Evolutionary conservation across 345 rosid genomes (phyloP).

Genomic region (Garcia nutans): DNA sequence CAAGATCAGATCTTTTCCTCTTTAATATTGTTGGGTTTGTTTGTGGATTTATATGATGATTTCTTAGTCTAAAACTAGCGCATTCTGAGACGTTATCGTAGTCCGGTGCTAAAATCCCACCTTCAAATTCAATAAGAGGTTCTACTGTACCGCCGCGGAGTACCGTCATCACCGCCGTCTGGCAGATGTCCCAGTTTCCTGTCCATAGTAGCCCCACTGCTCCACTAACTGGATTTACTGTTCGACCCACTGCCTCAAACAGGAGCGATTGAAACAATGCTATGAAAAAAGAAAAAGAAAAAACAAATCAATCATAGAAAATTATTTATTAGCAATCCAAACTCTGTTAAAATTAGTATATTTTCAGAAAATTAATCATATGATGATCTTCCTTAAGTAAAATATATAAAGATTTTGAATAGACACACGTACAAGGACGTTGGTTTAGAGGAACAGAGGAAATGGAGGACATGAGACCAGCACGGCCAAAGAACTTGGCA

Average conservation of each 20-base stretch:
- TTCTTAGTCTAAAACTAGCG: neutral
- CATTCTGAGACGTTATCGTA: conserved; percentile 19
- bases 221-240: conserved; percentile 67
- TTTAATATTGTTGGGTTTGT: conserved; percentile 11
- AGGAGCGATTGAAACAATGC: conserved; percentile 68
- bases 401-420: too few species aligned
- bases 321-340: too few species aligned
- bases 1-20: conserved; percentile 17
- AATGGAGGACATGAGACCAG: conserved; percentile 75
- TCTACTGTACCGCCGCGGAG: conserved; percentile 53
- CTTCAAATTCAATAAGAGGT: conserved; percentile 39
- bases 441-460: conserved; percentile 63
- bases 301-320: too few species aligned
- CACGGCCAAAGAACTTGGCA: conserved; percentile 91
- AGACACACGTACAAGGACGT: conserved; percentile 56
- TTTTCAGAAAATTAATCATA: too few species aligned
- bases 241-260: conserved; percentile 65
- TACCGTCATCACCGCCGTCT: conserved; percentile 59
- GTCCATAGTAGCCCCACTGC: conserved; percentile 71
- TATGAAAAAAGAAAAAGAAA: conserved; percentile 20
- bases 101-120: conserved; percentile 12
- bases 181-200: conserved; percentile 65
- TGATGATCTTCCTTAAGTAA: too few species aligned
- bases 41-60: neutral
- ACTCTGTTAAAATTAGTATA: too few species aligned